phyloP scores from a whole-genome alignment of 2,329 filamentous ascomycete genomes.

The Cercospora sojina region DNA sequence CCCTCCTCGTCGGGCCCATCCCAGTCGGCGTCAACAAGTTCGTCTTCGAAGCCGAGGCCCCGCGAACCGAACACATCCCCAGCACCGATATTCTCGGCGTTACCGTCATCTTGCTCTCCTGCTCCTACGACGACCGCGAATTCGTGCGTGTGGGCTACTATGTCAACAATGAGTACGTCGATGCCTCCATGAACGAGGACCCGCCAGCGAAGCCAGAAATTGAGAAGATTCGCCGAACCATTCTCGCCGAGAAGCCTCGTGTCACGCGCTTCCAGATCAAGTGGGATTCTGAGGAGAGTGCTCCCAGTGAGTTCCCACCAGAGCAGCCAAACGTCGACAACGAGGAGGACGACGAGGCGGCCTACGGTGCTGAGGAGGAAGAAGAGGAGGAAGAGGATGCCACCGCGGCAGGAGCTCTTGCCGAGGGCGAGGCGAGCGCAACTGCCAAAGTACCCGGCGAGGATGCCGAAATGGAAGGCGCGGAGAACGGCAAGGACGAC shows the following conservation, averaged over 20 bases:
- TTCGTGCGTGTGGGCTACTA: conserved; percentile 99
- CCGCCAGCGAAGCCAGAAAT: conserved; percentile 89
- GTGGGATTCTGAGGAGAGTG: conserved; percentile 98
- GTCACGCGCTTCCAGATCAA: conserved; percentile 98
- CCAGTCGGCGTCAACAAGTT: conserved; percentile 98
- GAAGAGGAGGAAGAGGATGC: conserved; percentile 64
- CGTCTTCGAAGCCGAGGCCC: conserved; percentile 91
- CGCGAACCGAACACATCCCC: conserved; percentile 85
- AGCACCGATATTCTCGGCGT: conserved; percentile 94
- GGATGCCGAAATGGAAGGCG: conserved; percentile 74
- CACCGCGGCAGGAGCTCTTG: conserved; percentile 46
- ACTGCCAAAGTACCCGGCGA: conserved; percentile 41
- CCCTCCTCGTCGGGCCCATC: conserved; percentile 93
- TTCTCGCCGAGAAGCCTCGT: conserved; percentile 93
- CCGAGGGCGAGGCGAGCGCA: conserved; percentile 41
- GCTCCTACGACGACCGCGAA: conserved; percentile 92
- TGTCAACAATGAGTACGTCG: conserved; percentile 98
- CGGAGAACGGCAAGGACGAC: conserved; percentile 60
- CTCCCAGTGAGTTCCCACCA: conserved; percentile 91
- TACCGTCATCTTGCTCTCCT: conserved; percentile 93
- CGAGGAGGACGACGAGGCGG: conserved; percentile 74
- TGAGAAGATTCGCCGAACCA: conserved; percentile 87
- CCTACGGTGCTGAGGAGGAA: conserved; percentile 85
- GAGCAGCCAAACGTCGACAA: conserved; percentile 96
- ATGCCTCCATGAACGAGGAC: conserved; percentile 82